phyloP scores from a whole-genome alignment of 2,329 filamentous ascomycete species.

The Fusarium paranaense region DNA sequence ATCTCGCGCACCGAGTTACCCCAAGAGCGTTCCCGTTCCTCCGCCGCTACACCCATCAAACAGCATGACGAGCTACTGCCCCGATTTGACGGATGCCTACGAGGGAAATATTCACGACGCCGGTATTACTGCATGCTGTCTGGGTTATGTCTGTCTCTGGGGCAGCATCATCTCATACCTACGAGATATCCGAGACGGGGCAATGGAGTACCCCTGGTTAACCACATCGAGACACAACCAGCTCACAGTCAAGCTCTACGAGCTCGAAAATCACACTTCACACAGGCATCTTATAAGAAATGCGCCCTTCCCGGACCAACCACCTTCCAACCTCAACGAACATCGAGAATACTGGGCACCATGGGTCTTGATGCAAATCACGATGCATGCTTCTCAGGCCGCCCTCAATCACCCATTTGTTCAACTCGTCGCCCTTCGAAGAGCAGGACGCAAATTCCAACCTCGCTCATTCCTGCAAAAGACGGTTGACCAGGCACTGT shows the following conservation, averaged over 20 bases:
- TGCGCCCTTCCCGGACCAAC: constrained; percentile 36
- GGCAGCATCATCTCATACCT: constrained; percentile 35
- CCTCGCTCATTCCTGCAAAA: constrained; percentile 39
- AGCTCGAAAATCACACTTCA: constrained; percentile 30
- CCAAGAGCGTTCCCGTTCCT: constrained; percentile 26
- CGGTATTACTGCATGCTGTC: constrained; percentile 13
- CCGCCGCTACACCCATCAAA: constrained; percentile 4
- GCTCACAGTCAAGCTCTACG: constrained; percentile 36
- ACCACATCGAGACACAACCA: constrained; percentile 29
- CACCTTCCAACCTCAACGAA: neutral
- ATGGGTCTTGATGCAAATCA: constrained; percentile 36
- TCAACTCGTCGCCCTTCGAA: constrained; percentile 37
- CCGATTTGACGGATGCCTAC: constrained; percentile 36
- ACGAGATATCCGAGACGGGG: constrained; percentile 29
- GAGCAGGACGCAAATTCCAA: constrained; percentile 25
- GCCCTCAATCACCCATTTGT: constrained; percentile 40
- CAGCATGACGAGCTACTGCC: constrained; percentile 31
- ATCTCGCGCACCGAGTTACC: constrained; percentile 16
- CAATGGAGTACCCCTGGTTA: constrained; percentile 38
- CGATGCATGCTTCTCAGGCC: constrained; percentile 37
- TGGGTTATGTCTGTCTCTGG: constrained; percentile 23
- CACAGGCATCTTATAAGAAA: constrained; percentile 37
- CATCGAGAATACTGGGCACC: constrained; percentile 39
- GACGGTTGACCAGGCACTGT: constrained; percentile 41
- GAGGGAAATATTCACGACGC: constrained; percentile 24